Base-by-base conservation (phyloP, 1,284 basidiomycete species). In the Bondarzewia mesenterica region DNA sequence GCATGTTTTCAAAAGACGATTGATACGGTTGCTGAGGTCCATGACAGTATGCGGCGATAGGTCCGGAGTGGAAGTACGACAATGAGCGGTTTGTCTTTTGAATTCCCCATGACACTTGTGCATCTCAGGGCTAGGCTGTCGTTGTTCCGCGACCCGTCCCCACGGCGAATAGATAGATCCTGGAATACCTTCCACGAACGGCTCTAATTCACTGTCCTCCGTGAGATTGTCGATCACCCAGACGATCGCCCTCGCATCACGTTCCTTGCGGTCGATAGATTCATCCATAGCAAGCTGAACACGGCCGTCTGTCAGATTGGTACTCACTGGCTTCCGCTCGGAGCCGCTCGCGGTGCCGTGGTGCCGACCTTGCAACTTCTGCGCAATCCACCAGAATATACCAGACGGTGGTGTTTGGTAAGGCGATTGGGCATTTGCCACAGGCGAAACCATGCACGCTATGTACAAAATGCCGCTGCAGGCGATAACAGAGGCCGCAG, bases 141-240 rank as follows among this genome's bases (percentile, higher is more conserved):
- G 29, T 32, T 10, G 10, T 12, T 49, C 32, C 7, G 44, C 50
- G 14, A 52, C 47, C 3, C 50, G 47, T 1, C 52, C 52, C 52
- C 52, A 54, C 3, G 4, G 26, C 12, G 52, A 46, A 27, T 29
- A 44, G 25, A 54, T 21, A 8, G 50, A 51, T 2, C 48, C 52
- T 8, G 50, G 52, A 8, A 54, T 52, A 10, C 48, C 46, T 4
- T 23, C 36, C 10, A 54, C 38, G 25, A 54, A 48, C 2, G 50
- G 52, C 26, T 54, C 50, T 1, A 54, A 48, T 26, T 54, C 52
- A 32, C 46, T 52, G 29, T 54, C 52, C 40, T 54, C 52, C 12
- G 52, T 54, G 2, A 54, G 48, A 25, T 48, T 50, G 26, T 46
- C 48, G 16, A 52, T 32, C 7, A 32, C 29, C 29, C 29, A 32